Percentiles rank a stretch among this genome's conserved stretches.
phyloP scores from a whole-genome alignment of 441 rosid species.

The Aquilaria agallochum region DNA sequence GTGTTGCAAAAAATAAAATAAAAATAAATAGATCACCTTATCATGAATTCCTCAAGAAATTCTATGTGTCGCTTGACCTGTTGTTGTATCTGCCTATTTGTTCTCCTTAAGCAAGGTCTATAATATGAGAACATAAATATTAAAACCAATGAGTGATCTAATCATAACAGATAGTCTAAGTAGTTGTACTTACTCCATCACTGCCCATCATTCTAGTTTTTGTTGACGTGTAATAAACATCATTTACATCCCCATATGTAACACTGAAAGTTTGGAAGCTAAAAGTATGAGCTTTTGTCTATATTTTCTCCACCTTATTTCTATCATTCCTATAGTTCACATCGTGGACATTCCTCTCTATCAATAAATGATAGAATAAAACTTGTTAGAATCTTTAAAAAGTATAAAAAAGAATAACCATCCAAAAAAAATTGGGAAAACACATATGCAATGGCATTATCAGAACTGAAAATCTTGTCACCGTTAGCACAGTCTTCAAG shows the following conservation, averaged over 20 bases:
- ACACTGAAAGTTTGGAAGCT: conserved; percentile 50
- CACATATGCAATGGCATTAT: not conserved
- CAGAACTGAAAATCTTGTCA: conserved; percentile 16
- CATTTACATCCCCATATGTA: conserved; percentile 77
- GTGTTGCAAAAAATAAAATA: not conserved
- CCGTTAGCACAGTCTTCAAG: conserved; percentile 65
- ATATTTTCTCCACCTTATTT: conserved; percentile 23
- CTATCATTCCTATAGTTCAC: conserved; percentile 26
- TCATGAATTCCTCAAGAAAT: conserved; percentile 80
- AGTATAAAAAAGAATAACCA: not conserved
- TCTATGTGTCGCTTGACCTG: conserved; percentile 78
- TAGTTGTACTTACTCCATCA: conserved; percentile 60
- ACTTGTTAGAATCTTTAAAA: conserved; percentile 6
- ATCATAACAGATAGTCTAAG: not conserved
- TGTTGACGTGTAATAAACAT: conserved; percentile 72
- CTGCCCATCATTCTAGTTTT: conserved; percentile 52
- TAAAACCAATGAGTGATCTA: conserved; percentile 4
- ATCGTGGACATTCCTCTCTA: conserved; percentile 33
- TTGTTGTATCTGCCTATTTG: conserved; percentile 74
- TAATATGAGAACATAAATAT: conserved; percentile 8
- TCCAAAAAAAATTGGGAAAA: not conserved
- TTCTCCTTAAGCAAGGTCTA: conserved; percentile 78
- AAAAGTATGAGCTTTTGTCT: conserved; percentile 28
- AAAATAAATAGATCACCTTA: conserved; percentile 39
- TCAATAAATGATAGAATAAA: conserved; percentile 17